Conservation (phyloP, 306 rosid genomes). For the Neltuma alba region DNA sequence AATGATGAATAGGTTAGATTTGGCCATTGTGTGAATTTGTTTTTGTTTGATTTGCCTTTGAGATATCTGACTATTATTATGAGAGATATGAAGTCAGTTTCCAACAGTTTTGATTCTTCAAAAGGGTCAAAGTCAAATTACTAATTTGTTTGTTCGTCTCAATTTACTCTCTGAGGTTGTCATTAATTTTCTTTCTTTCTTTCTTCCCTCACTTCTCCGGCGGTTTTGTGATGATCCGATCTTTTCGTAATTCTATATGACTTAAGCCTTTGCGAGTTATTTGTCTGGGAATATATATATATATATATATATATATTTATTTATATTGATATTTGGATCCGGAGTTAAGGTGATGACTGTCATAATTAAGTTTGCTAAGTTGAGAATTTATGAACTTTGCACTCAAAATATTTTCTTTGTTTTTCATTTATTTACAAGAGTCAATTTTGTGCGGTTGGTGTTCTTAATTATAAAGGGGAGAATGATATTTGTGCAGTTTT, state of each 20-base stretch:
- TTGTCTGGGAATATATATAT: background rate
- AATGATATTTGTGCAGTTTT: no score
- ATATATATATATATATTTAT: no score
- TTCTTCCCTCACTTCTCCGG: background rate
- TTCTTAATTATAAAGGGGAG: no score
- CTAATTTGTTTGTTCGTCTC: background rate
- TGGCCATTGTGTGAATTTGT: conserved; percentile 43
- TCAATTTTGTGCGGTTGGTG: no score
- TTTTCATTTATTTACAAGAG: no score
- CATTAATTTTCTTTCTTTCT: background rate
- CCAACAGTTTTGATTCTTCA: background rate
- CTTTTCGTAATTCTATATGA: background rate
- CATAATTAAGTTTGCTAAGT: no score
- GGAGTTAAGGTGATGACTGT: no score
- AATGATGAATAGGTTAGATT: conserved; percentile 32
- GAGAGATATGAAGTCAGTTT: background rate
- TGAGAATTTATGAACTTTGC: background rate
- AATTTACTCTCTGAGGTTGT: background rate
- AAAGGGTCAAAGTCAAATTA: background rate
- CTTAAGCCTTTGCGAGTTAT: background rate
- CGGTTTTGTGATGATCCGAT: background rate
- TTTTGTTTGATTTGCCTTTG: background rate
- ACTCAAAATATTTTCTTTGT: no score
- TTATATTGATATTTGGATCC: no score
- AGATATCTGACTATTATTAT: no score